These are phyloP conservation scores for Nitzschia palea DNA, from an alignment of 108 stramenopile species.

Conservation along the genomic window DNA sequence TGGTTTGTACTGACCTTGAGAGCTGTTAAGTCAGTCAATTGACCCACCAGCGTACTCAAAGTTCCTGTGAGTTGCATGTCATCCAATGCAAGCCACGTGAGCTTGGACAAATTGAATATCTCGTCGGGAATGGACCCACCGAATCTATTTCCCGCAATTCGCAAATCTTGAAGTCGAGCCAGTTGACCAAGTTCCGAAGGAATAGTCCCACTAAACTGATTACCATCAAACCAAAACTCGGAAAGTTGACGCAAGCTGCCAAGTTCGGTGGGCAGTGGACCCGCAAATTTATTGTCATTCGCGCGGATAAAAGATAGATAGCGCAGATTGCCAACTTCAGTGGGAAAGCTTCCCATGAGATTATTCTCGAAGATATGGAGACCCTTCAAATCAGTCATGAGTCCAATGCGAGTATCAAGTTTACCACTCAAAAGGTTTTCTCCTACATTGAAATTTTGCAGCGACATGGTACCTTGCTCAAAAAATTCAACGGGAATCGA, in stretches of 20 bases:
- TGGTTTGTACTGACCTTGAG: constrained; percentile 32
- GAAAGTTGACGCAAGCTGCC: constrained; percentile 4
- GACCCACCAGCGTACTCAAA: constrained; percentile 8
- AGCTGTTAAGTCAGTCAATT: constrained; percentile 13
- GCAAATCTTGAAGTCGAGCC: constrained; percentile 20
- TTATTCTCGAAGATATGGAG: constrained; percentile 41
- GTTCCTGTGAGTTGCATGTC: constrained; percentile 17
- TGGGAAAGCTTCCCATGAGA: constrained; percentile 28
- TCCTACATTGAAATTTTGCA: constrained; percentile 20
- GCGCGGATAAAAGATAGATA: constrained; percentile 16
- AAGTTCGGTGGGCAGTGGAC: constrained; percentile 29
- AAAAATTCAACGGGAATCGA: constrained; percentile 31
- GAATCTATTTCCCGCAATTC: constrained; percentile 30
- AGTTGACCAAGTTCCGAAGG: constrained; percentile 34
- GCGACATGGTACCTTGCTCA: not conserved
- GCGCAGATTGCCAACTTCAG: constrained; percentile 29
- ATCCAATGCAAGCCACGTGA: constrained; percentile 3
- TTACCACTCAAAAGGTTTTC: constrained; percentile 42
- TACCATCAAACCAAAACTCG: constrained; percentile 21
- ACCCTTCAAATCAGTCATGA: constrained; percentile 35
- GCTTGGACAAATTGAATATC: constrained; percentile 8
- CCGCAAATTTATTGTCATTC: constrained; percentile 11
- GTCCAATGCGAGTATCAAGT: constrained; percentile 47
- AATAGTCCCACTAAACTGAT: constrained; percentile 31
- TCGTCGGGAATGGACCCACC: constrained; percentile 23